phyloP scores from a whole-genome alignment of 2,329 filamentous ascomycete genomes.

The Cordyceps cicadae region DNA sequence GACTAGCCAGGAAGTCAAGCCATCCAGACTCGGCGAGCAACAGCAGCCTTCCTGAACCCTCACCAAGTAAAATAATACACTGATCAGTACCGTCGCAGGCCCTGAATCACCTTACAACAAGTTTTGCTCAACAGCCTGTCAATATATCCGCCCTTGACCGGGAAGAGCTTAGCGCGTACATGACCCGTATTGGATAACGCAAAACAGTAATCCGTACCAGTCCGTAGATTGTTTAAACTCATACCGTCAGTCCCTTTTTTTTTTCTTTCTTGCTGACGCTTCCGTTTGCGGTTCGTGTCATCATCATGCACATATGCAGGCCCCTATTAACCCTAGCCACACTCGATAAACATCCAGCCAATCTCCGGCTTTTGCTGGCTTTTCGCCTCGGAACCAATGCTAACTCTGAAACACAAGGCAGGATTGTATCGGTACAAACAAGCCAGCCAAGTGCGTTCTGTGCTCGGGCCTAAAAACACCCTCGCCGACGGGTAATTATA shows the following conservation, averaged over 20 bases:
- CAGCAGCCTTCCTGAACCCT: neutral
- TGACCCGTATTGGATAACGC: neutral
- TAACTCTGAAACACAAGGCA: neutral
- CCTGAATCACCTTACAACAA: neutral
- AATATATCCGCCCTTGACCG: neutral
- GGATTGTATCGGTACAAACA: neutral
- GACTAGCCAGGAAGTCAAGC: neutral
- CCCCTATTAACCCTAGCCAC: conserved; percentile 1
- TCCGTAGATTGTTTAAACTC: neutral
- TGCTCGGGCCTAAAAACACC: neutral
- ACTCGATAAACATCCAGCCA: conserved; percentile 1
- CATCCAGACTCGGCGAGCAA: neutral
- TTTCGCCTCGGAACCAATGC: neutral
- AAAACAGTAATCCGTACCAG: too few species aligned
- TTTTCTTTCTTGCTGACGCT: neutral
- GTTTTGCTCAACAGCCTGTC: neutral
- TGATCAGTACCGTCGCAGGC: too few species aligned
- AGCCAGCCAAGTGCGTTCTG: neutral
- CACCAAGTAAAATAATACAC: neutral
- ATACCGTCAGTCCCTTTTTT: too few species aligned
- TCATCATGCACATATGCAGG: neutral
- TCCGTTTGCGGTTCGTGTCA: conserved; percentile 6
- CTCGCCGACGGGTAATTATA: too few species aligned
- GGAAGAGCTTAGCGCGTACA: conserved; percentile 2
- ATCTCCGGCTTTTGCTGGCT: neutral